Base-by-base conservation (phyloP, 2,329 filamentous ascomycete genomes). In the Neophaeococcomyces aloes region DNA sequence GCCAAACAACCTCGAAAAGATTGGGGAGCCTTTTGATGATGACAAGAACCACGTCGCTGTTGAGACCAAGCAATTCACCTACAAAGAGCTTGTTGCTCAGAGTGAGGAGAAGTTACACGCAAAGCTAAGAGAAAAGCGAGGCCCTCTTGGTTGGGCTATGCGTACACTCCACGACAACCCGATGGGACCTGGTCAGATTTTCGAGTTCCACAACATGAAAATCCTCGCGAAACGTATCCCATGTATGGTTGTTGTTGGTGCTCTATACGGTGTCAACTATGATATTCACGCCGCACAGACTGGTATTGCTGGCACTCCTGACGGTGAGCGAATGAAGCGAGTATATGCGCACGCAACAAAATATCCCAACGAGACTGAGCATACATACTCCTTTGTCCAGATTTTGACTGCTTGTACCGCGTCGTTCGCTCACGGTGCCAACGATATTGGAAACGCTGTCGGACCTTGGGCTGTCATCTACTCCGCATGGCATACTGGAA, bases 141-240 rank as follows among this genome's bases (percentile, higher is more conserved):
- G 83, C 19, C 82, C 81, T 39, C 70, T 89, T n/a, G 84, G 79
- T 55, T 88, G 84, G 84, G 85, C 81, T 29, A 84, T 89, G 80
- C 81, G 84, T 54, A 76, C 71, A 39, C 78, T 88, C 15, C 81
- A 77, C 58, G 70, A 83, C 56, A 83, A 87, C 68, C 81, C 77
- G 37, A 75, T 86, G 65, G 81, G 81, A 14, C 61, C 78, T 14
- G 85, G 84, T 41, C 71, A 79, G 56, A 73, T 88, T 51, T 86
- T 89, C 65, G 84, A 89, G 65, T 55, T 72, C 15, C 68, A 78
- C 64, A 89, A 89, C 71, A 65, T 87, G 49, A 73, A 71, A 58
- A 72, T 73, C 39, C 47, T 79, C 17, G 21, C 69, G 48, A 81
- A 76, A 64, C 81, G 83, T 17, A 58, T 88, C 7, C 84, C 84